A percentile compares a stretch with the other conserved stretches of the same genome.
phyloP scores from a whole-genome alignment of 495 filamentous ascomycete genomes.

The Penicillium taxi region DNA sequence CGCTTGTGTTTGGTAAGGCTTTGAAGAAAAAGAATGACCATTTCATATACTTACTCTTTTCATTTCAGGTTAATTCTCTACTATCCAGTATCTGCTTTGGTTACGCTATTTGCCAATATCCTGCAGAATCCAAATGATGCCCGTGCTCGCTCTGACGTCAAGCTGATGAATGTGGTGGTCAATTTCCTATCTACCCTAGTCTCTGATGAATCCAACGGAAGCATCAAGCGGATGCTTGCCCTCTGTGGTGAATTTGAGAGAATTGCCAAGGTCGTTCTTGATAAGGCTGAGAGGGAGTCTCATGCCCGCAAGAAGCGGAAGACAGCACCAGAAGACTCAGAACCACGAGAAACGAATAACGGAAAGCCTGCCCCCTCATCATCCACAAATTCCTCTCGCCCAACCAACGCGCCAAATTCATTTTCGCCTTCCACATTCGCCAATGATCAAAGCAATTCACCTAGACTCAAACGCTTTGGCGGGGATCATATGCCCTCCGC shows the following conservation, averaged over 20 bases:
- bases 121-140: conserved; percentile 90
- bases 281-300: conserved; percentile 78
- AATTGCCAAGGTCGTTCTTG: conserved; percentile 86
- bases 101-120: conserved; percentile 95
- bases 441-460: conserved; percentile 14
- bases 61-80: conserved; percentile 79
- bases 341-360: conserved; percentile 13
- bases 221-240: conserved; percentile 84
- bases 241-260: conserved; percentile 93
- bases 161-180: conserved; percentile 86
- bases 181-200: conserved; percentile 78
- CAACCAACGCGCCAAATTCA: conserved; percentile 14
- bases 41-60: too few species aligned
- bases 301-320: conserved; percentile 73
- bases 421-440: conserved; percentile 32
- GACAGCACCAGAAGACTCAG: conserved; percentile 41
- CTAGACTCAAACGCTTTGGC: conserved; percentile 21
- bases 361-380: conserved; percentile 19
- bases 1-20: conserved; percentile 83
- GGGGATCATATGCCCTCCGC: conserved; percentile 28
- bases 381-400: conserved; percentile 17
- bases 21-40: conserved; percentile 1
- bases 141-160: conserved; percentile 78
- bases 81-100: conserved; percentile 90
- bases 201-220: conserved; percentile 67